Conservation (phyloP, 2,329 filamentous ascomycete genomes). For the Hypoxylon sp. region DNA sequence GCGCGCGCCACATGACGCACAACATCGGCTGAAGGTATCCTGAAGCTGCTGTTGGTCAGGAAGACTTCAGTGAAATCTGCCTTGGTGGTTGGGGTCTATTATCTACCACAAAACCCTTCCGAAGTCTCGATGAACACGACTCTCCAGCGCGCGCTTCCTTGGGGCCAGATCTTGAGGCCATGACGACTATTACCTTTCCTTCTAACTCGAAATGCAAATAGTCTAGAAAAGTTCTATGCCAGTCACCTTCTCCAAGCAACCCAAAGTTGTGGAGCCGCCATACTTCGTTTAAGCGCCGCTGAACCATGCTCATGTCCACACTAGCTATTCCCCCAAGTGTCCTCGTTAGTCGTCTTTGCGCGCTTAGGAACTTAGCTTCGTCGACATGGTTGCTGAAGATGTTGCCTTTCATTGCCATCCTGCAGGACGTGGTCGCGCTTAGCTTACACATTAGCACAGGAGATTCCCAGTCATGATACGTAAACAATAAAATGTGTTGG, state of each 20-base stretch:
- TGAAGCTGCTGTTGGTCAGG: constrained; percentile 40
- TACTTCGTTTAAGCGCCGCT: constrained; percentile 47
- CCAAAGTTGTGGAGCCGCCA: constrained; percentile 46
- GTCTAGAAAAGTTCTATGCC: constrained; percentile 42
- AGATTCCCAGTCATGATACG: constrained; percentile 16
- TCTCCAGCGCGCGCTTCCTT: constrained; percentile 48
- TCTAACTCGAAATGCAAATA: constrained; percentile 25
- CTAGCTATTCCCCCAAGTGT: constrained; percentile 31
- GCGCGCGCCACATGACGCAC: constrained; percentile 53
- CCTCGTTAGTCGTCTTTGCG: constrained; percentile 40
- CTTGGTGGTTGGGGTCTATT: constrained; percentile 40
- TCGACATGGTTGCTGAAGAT: constrained; percentile 27
- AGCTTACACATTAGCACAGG: constrained; percentile 17
- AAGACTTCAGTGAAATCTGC: constrained; percentile 29
- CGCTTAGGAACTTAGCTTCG: constrained; percentile 43
- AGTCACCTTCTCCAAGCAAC: constrained; percentile 43
- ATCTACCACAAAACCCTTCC: constrained; percentile 39
- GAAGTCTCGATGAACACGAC: constrained; percentile 31
- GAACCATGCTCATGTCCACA: constrained; percentile 37
- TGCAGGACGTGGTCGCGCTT: constrained; percentile 28
- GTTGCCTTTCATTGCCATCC: constrained; percentile 25
- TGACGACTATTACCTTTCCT: constrained; percentile 27
- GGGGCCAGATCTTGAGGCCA: constrained; percentile 27
- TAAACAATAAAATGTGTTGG: constrained; percentile 25
- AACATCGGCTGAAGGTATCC: constrained; percentile 38